phyloP scores from a whole-genome alignment of 164 flowering plant species.

The Stephania japonica region DNA sequence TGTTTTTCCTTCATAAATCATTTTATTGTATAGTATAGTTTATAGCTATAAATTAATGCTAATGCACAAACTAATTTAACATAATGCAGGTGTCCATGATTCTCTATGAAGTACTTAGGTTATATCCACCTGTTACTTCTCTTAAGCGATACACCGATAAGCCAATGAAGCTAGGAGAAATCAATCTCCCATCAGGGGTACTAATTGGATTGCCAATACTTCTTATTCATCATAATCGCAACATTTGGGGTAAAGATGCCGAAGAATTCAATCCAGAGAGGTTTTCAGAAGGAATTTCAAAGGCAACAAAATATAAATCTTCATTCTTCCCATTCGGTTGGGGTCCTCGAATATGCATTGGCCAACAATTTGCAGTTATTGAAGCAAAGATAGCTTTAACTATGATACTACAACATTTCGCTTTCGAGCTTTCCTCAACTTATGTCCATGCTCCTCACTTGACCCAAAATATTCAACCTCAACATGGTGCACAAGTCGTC shows the following conservation, averaged over 20 bases:
- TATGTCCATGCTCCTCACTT: neutral
- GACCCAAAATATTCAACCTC: neutral
- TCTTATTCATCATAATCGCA: slow-evolving; percentile 1
- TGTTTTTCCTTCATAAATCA: too few relatives aligned
- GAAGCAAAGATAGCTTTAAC: slow-evolving; percentile 1
- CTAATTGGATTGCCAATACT: slow-evolving; percentile 1
- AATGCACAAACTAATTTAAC: neutral
- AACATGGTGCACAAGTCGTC: neutral
- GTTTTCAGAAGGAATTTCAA: neutral
- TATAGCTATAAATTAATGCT: too few relatives aligned
- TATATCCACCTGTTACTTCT: neutral
- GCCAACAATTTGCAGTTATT: neutral
- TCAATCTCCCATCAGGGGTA: neutral
- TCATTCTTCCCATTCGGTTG: neutral
- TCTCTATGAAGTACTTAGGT: neutral
- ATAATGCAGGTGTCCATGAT: neutral
- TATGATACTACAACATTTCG: neutral
- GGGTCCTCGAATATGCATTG: slow-evolving; percentile 3
- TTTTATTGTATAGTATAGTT: too few relatives aligned
- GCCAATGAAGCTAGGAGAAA: neutral
- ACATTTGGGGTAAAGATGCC: neutral
- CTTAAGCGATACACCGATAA: neutral
- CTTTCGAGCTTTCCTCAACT: neutral
- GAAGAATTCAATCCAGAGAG: neutral
- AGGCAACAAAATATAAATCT: neutral